Base-by-base conservation (phyloP, 2,329 filamentous ascomycete species). In the Colletotrichum brevisporum region DNA sequence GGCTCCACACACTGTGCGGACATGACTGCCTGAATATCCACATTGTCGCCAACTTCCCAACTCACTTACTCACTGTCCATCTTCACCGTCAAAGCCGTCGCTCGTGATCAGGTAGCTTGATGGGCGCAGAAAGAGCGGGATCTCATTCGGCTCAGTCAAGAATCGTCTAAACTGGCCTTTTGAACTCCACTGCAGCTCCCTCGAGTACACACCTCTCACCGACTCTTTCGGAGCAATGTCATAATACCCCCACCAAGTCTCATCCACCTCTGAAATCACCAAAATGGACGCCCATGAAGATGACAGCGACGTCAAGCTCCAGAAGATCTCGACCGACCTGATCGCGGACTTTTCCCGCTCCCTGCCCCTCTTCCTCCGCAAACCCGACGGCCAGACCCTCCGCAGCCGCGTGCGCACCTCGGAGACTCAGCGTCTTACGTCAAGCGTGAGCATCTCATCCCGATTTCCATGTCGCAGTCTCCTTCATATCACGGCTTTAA, bases 241-340 rank as follows among this genome's bases (percentile, higher is more conserved):
- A 27, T 18, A 47, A 26, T n/a, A 36, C 39, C 55, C 55, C 16
- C 57, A 61, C 18, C 57, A n/a, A 36, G 36, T 52, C 27, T 61
- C 57, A 62, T 54, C 5, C n/a, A 24, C 18, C 18, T 52, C 16
- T 12, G 51, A 4, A 47, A n/a, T 24, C n/a, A 18, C 45, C 52
- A 75, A 62, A 53, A 91, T 91, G 89, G 90, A 92, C 72, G 88
- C 83, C 18, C 78, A 84, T 41, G 89, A 91, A 51, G 83, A 86
- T 36, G 90, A 92, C 57, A 77, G 84, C 64, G 90, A 92, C 73
- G 81, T 90, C 63, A 86, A 89, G 77, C 84, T 92, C 63, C 88
- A 91, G 72, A 88, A 86, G 74, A 81, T 86, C 63, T 90, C 90
- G 2, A 81, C 79, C 9, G 88, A 90, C 67, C 83, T 91, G 67